phyloP scores from a whole-genome alignment of 2,329 filamentous ascomycete genomes.

The Huntiella moniliformis region DNA sequence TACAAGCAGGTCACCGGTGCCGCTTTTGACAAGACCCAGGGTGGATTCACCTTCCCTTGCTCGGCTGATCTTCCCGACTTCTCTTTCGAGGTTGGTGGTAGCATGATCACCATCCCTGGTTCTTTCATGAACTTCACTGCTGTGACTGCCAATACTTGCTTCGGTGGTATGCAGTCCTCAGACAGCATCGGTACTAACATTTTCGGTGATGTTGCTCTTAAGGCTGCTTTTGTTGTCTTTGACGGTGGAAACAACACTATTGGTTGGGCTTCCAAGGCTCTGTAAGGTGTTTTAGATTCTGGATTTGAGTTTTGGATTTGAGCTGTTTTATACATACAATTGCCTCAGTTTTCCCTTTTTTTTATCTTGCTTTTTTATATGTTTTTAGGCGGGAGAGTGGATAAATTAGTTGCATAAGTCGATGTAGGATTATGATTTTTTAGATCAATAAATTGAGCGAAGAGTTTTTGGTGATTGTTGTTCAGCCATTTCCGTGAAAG shows the following conservation, averaged over 20 bases:
- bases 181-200: constrained; percentile 29
- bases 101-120: constrained; percentile 38
- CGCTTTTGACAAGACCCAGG: constrained; percentile 20
- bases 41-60: constrained; percentile 31
- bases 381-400: neutral
- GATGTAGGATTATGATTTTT: too few species aligned
- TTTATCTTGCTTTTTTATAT: neutral
- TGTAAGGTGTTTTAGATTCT: neutral
- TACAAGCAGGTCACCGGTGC: constrained; percentile 29
- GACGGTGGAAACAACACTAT: constrained; percentile 35
- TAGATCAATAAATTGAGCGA: too few species aligned
- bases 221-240: constrained; percentile 40
- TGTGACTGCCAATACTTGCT: constrained; percentile 33
- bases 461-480: neutral
- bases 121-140: constrained; percentile 32
- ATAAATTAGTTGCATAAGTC: too few species aligned
- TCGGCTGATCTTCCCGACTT: constrained; percentile 27
- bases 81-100: constrained; percentile 36
- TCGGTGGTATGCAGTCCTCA: constrained; percentile 47
- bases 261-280: constrained; percentile 16
- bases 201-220: constrained; percentile 43
- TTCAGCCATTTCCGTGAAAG: too few species aligned
- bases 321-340: too few species aligned
- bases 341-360: neutral
- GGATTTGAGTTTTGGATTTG: neutral